Evolutionary conservation across 768 basidiomycete genomes (phyloP), one percentile per base, ranked within the genome.

Genomic region (Lactifluus pinguis): DNA sequence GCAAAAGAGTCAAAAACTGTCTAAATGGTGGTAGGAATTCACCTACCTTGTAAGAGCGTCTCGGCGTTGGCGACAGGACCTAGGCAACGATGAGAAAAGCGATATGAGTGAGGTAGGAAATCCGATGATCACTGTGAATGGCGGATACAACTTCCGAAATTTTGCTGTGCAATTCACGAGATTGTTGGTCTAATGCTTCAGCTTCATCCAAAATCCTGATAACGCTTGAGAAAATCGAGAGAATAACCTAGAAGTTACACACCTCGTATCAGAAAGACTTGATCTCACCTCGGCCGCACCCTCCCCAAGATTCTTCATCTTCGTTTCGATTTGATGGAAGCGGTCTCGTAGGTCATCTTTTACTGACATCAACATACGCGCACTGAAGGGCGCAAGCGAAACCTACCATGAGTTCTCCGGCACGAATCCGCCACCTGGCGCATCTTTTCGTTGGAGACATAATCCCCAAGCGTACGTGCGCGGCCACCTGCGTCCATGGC

Each of bases 381-480:
- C 34, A 29, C n/a, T 36, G n/a, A 13, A 25, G 21, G 32, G 10
- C 29, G 64, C 38, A 41, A 65, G 41, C 15, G 49, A 25, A 25
- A 68, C 80, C 44, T 60, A 87, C 89, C 81, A 75, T 92, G 86
- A 29, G 85, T 83, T 51, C 79, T 78, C 15, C 75, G 68, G 73
- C 89, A 91, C 4, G 80, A 82, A 15, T 86, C 86, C 3, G 83
- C 87, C 1, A 93, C 90, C 69, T 87, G 81, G 66, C 77, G 80
- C 90, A 93, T 93, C 74, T 85, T 89, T 53, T 76, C 80, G 65
- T 77, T 79, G 15, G 86, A 86, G 29, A 93, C 89, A 71, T 92
- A 93, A 69, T 89, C 89, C 11, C 85, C 88, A 44, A 93, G 71
- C 11, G 85, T 87, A 49, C 90, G 77, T 14, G 80, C 80, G 57